Evolutionary conservation across 352 stramenopile genomes (phyloP).

Genomic region (Achlya hypogyna): DNA sequence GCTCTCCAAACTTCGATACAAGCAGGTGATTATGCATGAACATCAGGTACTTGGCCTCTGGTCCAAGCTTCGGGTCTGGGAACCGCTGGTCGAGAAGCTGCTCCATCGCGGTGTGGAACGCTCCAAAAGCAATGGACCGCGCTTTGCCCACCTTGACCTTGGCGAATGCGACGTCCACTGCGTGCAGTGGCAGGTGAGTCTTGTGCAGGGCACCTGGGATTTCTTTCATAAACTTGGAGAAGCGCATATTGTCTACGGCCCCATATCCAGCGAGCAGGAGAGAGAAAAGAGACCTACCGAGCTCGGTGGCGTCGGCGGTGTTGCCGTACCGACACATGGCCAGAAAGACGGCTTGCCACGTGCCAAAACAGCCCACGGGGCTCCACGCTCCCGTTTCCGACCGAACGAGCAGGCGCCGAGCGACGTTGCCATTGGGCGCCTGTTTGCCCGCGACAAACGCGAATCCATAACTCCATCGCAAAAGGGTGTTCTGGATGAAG

Average conservation of each 20-base stretch:
- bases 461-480: conserved; percentile 3
- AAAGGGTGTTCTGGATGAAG: background rate
- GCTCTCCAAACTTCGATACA: conserved; percentile 10
- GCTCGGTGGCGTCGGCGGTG: background rate
- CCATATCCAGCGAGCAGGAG: background rate
- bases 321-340: conserved; percentile 10
- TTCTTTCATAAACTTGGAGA: conserved; percentile 6
- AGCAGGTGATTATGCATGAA: conserved; percentile 12
- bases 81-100: background rate
- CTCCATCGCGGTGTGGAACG: conserved; percentile 5
- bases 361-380: background rate
- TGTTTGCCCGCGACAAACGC: background rate
- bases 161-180: conserved; percentile 9
- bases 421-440: background rate
- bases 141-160: conserved; percentile 6
- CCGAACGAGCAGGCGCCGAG: background rate
- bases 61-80: background rate
- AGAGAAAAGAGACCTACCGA: background rate
- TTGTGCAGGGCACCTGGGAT: conserved; percentile 14
- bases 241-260: conserved; percentile 11
- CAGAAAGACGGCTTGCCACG: conserved; percentile 4
- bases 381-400: background rate
- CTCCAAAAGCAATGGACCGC: conserved; percentile 2
- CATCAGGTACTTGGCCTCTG: background rate
- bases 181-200: background rate